Conservation (phyloP, 2,329 filamentous ascomycete genomes). For the Phyllosticta ampelicida region DNA sequence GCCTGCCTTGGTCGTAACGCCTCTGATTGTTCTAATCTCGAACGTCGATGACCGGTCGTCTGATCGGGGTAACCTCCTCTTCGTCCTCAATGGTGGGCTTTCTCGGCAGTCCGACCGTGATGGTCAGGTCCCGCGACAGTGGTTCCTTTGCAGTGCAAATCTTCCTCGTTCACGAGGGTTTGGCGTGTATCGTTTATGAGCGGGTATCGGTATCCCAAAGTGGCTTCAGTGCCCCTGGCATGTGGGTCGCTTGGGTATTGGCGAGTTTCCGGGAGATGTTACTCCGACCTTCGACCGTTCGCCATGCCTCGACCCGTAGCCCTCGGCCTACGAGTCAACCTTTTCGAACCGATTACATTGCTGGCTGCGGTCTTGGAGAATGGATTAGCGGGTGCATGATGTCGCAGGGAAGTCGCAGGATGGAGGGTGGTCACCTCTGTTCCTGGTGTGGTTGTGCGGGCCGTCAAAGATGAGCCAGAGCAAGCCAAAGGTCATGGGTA, state of each 20-base stretch:
- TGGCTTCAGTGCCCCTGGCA: not conserved
- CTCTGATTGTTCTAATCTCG: not conserved
- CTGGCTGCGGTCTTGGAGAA: not conserved
- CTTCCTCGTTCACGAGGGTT: not conserved
- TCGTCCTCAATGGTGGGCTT: not conserved
- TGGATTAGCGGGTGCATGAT: not conserved
- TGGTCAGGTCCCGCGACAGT: not conserved
- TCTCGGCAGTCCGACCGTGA: not conserved
- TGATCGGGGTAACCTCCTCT: not conserved
- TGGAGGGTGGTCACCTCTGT: not conserved
- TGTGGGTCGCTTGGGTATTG: not conserved
- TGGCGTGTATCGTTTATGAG: not conserved
- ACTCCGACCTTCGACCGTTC: not conserved
- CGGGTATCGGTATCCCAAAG: not conserved
- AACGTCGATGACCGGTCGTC: not conserved
- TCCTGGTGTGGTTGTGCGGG: not conserved
- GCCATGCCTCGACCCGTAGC: not conserved
- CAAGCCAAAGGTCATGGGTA: not conserved
- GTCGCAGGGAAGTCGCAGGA: not conserved
- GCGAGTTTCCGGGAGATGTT: too few relatives aligned
- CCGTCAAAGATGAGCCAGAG: not conserved
- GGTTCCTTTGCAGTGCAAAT: not conserved
- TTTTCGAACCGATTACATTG: not conserved
- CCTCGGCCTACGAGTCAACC: not conserved
- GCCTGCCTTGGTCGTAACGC: not conserved